Evolutionary conservation across 1,284 basidiomycete species (phyloP).

Genomic region (Sporisorium scitamineum): DNA sequence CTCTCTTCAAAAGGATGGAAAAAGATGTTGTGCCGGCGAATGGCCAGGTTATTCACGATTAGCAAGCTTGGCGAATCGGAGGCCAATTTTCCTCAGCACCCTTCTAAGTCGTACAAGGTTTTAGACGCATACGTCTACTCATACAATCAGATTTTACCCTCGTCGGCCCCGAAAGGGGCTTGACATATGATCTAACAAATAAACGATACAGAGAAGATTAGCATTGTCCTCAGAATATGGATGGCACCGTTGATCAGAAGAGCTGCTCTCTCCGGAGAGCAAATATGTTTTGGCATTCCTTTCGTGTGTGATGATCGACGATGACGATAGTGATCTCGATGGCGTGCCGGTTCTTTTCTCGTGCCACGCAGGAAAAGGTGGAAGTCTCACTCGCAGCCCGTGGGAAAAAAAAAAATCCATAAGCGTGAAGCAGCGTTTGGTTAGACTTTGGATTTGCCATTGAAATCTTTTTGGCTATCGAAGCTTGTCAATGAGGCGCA

Average conservation of each 20-base stretch:
- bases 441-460: no score
- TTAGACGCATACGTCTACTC: neutral
- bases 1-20: no score
- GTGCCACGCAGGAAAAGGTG: no score
- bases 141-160: neutral
- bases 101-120: conserved; percentile 11
- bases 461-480: no score
- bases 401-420: no score
- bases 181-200: conserved; percentile 53
- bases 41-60: neutral
- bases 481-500: no score
- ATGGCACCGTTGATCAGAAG: conserved; percentile 37
- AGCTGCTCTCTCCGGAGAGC: conserved; percentile 39
- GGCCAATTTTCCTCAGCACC: neutral
- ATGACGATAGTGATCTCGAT: no score
- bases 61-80: neutral
- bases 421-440: no score
- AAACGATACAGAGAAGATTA: conserved; percentile 54
- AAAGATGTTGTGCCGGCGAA: no score
- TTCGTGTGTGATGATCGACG: neutral
- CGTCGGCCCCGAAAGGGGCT: conserved; percentile 50
- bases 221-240: conserved; percentile 35
- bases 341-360: no score
- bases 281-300: conserved; percentile 36
- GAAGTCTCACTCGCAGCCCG: no score